Percentiles rank a stretch among this genome's conserved stretches.
Conservation (phyloP, 2,329 filamentous ascomycete species). For the Hysterium pulicare region DNA sequence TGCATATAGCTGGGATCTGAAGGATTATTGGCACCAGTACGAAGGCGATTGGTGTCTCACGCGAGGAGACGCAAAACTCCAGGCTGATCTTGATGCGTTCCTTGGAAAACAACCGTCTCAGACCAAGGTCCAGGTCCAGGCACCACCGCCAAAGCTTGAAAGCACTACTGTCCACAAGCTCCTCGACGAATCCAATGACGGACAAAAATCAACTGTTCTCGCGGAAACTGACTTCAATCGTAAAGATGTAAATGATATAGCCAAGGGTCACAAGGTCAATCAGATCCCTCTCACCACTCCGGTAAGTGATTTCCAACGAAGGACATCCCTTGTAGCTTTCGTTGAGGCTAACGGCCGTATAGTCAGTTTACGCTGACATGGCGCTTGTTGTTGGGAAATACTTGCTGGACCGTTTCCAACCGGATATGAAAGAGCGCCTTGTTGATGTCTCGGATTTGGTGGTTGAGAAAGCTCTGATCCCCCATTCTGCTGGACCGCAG, state of each 20-base stretch:
- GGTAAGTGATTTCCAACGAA: not conserved
- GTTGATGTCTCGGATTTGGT: slow-evolving; percentile 13
- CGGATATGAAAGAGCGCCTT: not conserved
- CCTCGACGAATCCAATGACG: not conserved
- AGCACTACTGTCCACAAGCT: not conserved
- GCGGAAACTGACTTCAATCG: not conserved
- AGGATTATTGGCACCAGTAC: slow-evolving; percentile 30
- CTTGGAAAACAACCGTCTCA: no score
- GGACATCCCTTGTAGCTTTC: not conserved
- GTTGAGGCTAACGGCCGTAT: not conserved
- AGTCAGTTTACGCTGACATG: not conserved
- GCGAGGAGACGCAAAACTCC: not conserved
- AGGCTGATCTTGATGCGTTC: not conserved
- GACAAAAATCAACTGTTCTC: not conserved
- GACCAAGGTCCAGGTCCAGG: not conserved
- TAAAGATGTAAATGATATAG: not conserved
- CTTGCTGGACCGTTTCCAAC: not conserved
- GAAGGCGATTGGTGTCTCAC: not conserved
- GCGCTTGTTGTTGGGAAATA: not conserved
- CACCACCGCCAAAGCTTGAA: not conserved
- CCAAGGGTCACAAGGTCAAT: not conserved
- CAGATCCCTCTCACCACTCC: not conserved
- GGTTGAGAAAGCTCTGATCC: slow-evolving; percentile 13
- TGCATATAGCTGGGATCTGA: slow-evolving; percentile 26
- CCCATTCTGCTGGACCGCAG: slow-evolving; percentile 1